Evolutionary conservation across 306 rosid species (phyloP), one percentile per base, ranked within the genome.

Genomic region (Vachellia pachyceras): DNA sequence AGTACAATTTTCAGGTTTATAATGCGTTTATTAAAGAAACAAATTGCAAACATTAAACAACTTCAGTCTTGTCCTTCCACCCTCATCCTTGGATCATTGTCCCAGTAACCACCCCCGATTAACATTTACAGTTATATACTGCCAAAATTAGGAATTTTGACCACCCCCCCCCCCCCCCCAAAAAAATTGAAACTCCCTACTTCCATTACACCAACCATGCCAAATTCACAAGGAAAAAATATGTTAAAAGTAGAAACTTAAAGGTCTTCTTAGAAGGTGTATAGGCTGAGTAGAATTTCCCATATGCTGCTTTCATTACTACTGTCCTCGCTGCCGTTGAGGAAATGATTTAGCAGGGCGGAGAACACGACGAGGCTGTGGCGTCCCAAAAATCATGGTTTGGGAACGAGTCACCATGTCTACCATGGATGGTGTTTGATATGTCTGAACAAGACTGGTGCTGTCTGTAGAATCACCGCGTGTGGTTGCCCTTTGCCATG

Each of bases 401-500:
- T 91, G 97, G 0, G 99, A 96, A 44, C 92, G 94, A 0, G 86
- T 87, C 74, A 96, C 94, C 99, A 96, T 96, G 88, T 90, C 97
- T 10, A 85, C 91, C 99, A 96, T 96, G 0, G 97, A 86, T 25
- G 97, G 98, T 3, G 99, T 96, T 83, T 96, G 99, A 83, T 93
- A 96, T 45, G 95, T 71, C 68, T 91, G 98, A 79, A 96, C 58
- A 29, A 86, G 87, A 86, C 94, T 93, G 29, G 91, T 84, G 79
- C 89, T 89, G 42, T 90, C 98, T 1, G 92, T 90, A 9, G 97
- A 94, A 87, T 96, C 92, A 12, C 99, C 99, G 37, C 99, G 81
- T 0, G 97, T 94, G 1, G 99, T 96, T 71, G 99, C 99, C 84
- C 99, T 89, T 82, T 96, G 99, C 92, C 90, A 90, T 69, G 98